A percentile compares a stretch with the other conserved stretches of the same genome.
Conservation (phyloP, 2,329 filamentous ascomycete genomes). For the Alternaria rosae region DNA sequence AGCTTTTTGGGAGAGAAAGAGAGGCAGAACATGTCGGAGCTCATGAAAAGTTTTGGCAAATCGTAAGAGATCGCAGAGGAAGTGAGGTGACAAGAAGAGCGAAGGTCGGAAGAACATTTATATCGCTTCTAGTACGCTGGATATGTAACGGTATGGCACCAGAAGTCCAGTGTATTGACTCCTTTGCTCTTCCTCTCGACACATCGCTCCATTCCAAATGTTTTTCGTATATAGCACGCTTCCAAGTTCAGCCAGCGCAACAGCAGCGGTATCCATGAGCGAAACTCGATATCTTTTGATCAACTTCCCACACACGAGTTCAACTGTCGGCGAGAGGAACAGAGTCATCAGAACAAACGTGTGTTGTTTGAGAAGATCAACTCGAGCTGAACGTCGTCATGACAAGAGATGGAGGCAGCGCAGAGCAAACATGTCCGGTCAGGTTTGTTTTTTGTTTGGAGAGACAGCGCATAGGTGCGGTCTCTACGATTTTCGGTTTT, state of each 20-base stretch:
- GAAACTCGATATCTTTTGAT: no score
- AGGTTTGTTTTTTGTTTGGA: no score
- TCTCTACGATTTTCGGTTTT: no score
- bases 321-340: not conserved
- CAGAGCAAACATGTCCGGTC: no score
- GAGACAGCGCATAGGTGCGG: no score
- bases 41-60: no score
- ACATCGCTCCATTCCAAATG: no score
- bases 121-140: accelerated
- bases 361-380: no score
- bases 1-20: not conserved
- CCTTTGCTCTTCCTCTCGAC: not conserved
- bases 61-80: not conserved
- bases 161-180: accelerated
- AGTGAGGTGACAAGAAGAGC: not conserved
- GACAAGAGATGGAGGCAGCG: not conserved
- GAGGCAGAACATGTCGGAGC: not conserved
- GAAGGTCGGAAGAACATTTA: not conserved
- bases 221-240: not conserved
- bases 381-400: not conserved
- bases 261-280: not conserved
- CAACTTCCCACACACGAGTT: no score
- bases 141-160: accelerated
- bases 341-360: no score
- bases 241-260: not conserved